Percentiles rank a stretch among this genome's conserved stretches.
phyloP scores from a whole-genome alignment of 2,329 filamentous ascomycete genomes.

The Didymella sp. region DNA sequence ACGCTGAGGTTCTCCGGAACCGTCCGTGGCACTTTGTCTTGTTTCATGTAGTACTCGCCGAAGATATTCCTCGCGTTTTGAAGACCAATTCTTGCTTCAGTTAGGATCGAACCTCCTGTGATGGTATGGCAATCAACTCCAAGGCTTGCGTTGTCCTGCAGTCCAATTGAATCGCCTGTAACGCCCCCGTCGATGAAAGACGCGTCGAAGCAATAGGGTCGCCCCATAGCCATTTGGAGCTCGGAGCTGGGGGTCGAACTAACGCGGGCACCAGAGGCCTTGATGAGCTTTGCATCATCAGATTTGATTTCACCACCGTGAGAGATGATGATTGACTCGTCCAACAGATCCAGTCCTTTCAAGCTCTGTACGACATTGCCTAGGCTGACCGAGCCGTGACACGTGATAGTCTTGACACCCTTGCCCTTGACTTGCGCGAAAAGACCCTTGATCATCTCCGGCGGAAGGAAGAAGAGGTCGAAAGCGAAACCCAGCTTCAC shows the following conservation, averaged over 20 bases:
- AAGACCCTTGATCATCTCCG: background rate
- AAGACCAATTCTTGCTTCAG: background rate
- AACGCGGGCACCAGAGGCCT: background rate
- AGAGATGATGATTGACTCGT: background rate
- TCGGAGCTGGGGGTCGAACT: background rate
- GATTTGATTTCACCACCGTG: background rate
- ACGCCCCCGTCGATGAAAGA: background rate
- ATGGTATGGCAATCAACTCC: background rate
- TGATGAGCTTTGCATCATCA: background rate
- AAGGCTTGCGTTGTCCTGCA: background rate
- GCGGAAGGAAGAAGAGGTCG: background rate
- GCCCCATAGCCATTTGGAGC: background rate
- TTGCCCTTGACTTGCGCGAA: background rate
- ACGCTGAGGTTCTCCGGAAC: background rate
- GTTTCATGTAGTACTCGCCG: background rate
- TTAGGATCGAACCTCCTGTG: background rate
- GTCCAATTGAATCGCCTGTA: background rate
- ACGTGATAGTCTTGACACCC: background rate
- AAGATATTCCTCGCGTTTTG: background rate
- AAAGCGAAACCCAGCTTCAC: background rate
- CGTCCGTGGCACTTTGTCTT: background rate
- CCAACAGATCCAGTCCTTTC: background rate
- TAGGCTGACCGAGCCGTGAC: background rate
- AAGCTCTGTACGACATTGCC: background rate
- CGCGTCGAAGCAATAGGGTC: background rate